Evolutionary conservation across 2,329 filamentous ascomycete species (phyloP), one percentile per base, ranked within the genome.

Genomic region (Paraphoma chrysanthemicola): DNA sequence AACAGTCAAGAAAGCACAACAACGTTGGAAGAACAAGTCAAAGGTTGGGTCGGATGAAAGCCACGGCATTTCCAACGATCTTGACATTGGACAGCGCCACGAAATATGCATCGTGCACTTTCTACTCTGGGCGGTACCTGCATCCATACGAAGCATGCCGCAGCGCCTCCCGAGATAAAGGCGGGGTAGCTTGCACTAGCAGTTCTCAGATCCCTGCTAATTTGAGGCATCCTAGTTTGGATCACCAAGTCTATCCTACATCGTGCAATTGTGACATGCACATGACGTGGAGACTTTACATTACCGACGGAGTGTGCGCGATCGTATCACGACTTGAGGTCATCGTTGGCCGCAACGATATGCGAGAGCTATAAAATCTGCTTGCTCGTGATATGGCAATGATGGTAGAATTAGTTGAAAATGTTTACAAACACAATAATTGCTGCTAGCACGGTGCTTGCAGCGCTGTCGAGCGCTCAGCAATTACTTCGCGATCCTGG

Each of bases 401-500:
- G 39, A n/a, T 17, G 39, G 11, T 11, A 11, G 11, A 42, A 8
- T 3, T 9, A 4, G 14, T n/a, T 7, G 45, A 48, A 58, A 8
- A 36, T 61, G 49, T 41, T 45, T 33, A 53, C 49, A 8, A 10
- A 29, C 14, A 12, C 45, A n/a, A 2, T 64, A 2, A 16, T 64
- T 6, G 42, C 48, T 1, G 41, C 60, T 47, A 60, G 61, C 56
- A 47, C 51, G 23, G 53, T 59, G 51, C 45, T 66, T 14, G 52
- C 62, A 30, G 50, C 46, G 6, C 54, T 66, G 1, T 63, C 56
- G 8, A 48, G 42, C 31, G 61, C 62, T 29, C 63, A 71, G 28
- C 57, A 60, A 49, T 41, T 69, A 12, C 51, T 59, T n/a, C 58
- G 51, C 18, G 79, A 82, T 61, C 70, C 76, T 17, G 73, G 74